These are phyloP conservation scores for Phylloporus arenicola DNA, from an alignment of 768 basidiomycete genomes.

Conservation along the genomic window DNA sequence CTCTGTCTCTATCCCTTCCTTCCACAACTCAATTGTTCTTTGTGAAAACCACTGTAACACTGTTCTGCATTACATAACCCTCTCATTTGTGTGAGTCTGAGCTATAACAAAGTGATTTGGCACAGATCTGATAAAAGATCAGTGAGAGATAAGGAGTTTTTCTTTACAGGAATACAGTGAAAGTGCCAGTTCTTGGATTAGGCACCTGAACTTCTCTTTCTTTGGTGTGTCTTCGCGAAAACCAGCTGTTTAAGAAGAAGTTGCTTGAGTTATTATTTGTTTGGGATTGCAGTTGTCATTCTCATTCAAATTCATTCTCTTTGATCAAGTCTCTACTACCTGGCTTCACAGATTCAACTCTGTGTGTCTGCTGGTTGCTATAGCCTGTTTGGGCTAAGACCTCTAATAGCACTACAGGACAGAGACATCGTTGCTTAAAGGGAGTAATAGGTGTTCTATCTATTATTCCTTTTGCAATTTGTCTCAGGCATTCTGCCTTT, in stretches of 20 bases:
- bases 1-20: no score
- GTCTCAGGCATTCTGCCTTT: constrained; percentile 3
- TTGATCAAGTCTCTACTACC: constrained; percentile 9
- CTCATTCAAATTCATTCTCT: background rate
- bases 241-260: background rate
- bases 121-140: no score
- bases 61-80: no score
- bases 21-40: no score
- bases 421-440: background rate
- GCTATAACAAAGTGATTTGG: no score
- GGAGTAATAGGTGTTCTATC: no score
- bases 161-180: no score
- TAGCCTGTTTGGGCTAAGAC: background rate
- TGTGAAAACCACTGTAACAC: no score
- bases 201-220: background rate
- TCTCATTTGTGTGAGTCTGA: no score
- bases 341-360: constrained; percentile 12
- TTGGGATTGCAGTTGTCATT: background rate
- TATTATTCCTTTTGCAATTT: background rate
- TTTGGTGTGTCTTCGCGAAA: background rate
- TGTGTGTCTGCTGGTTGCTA: constrained; percentile 7
- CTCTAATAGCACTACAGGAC: constrained; percentile 4
- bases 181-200: background rate
- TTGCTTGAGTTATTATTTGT: background rate
- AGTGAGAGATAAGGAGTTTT: no score